Conservation (phyloP, 352 stramenopile genomes). For the Phytophthora quininea region DNA sequence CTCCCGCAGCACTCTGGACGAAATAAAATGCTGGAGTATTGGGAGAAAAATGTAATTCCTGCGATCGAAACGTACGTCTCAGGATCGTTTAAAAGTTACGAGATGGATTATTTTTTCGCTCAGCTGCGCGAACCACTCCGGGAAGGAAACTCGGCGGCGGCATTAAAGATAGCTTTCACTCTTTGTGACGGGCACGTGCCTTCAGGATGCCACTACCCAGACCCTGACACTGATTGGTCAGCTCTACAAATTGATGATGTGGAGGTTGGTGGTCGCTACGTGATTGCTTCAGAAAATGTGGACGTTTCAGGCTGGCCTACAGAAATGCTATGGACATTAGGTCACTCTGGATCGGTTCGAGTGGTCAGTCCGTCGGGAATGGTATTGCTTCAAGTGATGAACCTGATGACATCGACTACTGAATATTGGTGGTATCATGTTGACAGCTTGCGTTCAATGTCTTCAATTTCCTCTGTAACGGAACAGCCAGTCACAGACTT, state of each 20-base stretch:
- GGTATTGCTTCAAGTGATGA: conserved; percentile 68
- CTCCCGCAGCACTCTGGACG: conserved; percentile 69
- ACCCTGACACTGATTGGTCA: conserved; percentile 78
- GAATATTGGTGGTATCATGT: conserved; percentile 83
- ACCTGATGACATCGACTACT: conserved; percentile 47
- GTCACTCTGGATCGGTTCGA: conserved; percentile 57
- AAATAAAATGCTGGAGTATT: conserved; percentile 87
- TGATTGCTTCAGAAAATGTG: conserved; percentile 45
- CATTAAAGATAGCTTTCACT: conserved; percentile 82
- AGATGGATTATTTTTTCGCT: conserved; percentile 90
- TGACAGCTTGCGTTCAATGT: conserved; percentile 43
- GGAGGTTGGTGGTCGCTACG: conserved; percentile 63
- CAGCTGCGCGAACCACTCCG: conserved; percentile 76
- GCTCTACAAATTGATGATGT: conserved; percentile 81
- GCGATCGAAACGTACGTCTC: conserved; percentile 83
- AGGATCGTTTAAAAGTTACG: conserved; percentile 85
- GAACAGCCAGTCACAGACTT: conserved; percentile 54
- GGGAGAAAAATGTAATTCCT: conserved; percentile 87
- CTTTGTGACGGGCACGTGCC: conserved; percentile 81
- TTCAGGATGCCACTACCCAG: conserved; percentile 79
- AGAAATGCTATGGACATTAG: conserved; percentile 73
- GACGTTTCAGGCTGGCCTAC: conserved; percentile 46
- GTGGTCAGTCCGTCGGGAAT: conserved; percentile 58
- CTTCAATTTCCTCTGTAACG: conserved; percentile 22
- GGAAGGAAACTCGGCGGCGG: conserved; percentile 75